A percentile compares a stretch with the other conserved stretches of the same genome.
Evolutionary conservation across 352 stramenopile species (phyloP).

Genomic region (Aphanomyces cochlioides): DNA sequence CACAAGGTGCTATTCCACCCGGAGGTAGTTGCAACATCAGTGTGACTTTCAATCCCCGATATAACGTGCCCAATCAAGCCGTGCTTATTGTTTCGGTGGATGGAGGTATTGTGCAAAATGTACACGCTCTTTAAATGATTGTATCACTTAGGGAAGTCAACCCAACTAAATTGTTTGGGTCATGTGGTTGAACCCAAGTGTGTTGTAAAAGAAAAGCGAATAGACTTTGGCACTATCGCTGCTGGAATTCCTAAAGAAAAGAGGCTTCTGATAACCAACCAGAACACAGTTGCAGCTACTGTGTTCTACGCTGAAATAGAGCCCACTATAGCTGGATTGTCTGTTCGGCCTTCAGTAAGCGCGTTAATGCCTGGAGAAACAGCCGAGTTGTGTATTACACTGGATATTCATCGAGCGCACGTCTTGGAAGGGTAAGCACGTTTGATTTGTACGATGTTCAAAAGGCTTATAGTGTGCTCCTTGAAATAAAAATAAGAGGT

Average conservation of each 20-base stretch:
- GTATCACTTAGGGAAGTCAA: constrained; percentile 39
- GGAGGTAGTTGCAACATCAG: constrained; percentile 33
- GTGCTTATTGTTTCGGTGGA: constrained; percentile 18
- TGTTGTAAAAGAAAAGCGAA: constrained; percentile 57
- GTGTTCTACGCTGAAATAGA: constrained; percentile 67
- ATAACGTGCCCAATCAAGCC: constrained; percentile 34
- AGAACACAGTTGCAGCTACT: constrained; percentile 37
- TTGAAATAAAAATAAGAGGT: constrained; percentile 61
- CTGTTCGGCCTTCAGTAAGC: constrained; percentile 42
- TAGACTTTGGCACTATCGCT: constrained; percentile 79
- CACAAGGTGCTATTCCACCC: constrained; percentile 40
- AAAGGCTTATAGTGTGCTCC: constrained; percentile 5
- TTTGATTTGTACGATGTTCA: background rate
- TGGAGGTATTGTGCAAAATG: constrained; percentile 3
- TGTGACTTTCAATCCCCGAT: constrained; percentile 42
- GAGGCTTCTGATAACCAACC: constrained; percentile 29
- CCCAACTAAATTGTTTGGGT: constrained; percentile 45
- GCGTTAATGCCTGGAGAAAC: constrained; percentile 51
- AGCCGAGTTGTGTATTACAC: constrained; percentile 48
- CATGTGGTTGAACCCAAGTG: constrained; percentile 54
- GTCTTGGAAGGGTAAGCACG: constrained; percentile 38
- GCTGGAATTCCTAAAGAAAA: constrained; percentile 71
- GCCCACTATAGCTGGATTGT: constrained; percentile 41
- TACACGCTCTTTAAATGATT: background rate
- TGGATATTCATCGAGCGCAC: constrained; percentile 52